phyloP scores from a whole-genome alignment of 2,329 filamentous ascomycete species.

The Bipolaris sorokiniana region DNA sequence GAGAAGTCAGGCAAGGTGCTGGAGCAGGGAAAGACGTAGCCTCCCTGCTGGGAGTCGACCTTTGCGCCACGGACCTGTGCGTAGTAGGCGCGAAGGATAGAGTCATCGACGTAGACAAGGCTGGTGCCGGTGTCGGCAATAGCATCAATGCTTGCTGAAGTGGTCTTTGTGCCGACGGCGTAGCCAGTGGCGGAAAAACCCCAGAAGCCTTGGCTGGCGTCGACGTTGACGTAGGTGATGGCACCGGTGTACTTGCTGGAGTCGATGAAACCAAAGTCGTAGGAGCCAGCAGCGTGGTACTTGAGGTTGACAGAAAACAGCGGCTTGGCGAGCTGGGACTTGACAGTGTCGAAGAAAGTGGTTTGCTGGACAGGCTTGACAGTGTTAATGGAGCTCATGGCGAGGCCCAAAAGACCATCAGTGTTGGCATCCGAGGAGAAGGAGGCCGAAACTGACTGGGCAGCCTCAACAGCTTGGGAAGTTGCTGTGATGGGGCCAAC shows the following conservation, averaged over 20 bases:
- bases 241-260: conserved; percentile 62
- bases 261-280: conserved; percentile 67
- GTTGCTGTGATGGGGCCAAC: conserved; percentile 66
- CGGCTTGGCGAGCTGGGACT: conserved; percentile 56
- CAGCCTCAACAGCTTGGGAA: conserved; percentile 70
- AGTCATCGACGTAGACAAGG: conserved; percentile 64
- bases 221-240: conserved; percentile 63
- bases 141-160: conserved; percentile 53
- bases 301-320: conserved; percentile 66
- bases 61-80: conserved; percentile 59
- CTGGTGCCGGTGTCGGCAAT: conserved; percentile 77
- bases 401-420: conserved; percentile 66
- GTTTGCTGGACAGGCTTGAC: conserved; percentile 58
- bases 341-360: conserved; percentile 68
- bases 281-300: conserved; percentile 57
- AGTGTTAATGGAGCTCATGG: conserved; percentile 66
- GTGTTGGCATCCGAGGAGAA: conserved; percentile 60
- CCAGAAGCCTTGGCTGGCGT: conserved; percentile 68
- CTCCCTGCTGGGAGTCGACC: conserved; percentile 57
- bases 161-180: conserved; percentile 56
- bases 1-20: conserved; percentile 60
- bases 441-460: conserved; percentile 61
- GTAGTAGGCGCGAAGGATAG: conserved; percentile 66
- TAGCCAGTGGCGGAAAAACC: conserved; percentile 64
- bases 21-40: conserved; percentile 62